phyloP scores from a whole-genome alignment of 2,329 filamentous ascomycete species.

The Fusarium haematococcum region DNA sequence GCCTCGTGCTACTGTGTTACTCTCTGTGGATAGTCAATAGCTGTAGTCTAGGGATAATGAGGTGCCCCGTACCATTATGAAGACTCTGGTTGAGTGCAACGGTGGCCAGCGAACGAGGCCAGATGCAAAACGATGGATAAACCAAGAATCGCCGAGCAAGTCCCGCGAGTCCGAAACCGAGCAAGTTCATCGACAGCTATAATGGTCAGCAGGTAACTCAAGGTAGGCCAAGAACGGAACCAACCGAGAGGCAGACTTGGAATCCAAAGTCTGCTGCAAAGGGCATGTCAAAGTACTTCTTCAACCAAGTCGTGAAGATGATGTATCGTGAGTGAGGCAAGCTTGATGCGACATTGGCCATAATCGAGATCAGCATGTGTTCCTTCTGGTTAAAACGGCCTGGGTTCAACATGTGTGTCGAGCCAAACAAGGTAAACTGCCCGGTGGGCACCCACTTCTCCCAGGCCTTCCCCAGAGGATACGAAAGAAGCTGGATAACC shows the following conservation, averaged over 20 bases:
- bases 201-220: background rate
- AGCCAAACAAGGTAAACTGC: constrained; percentile 56
- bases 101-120: constrained; percentile 49
- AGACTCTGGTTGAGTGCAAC: constrained; percentile 39
- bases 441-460: constrained; percentile 58
- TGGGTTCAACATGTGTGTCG: constrained; percentile 61
- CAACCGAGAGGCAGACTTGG: constrained; percentile 48
- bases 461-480: constrained; percentile 58
- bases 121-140: constrained; percentile 54
- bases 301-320: constrained; percentile 37
- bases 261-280: constrained; percentile 44
- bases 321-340: constrained; percentile 39
- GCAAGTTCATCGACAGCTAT: constrained; percentile 49
- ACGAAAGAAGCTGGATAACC: constrained; percentile 65
- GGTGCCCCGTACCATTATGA: constrained; percentile 19
- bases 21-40: background rate
- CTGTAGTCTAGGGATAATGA: too few relatives aligned
- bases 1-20: constrained; percentile 19
- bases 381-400: constrained; percentile 69
- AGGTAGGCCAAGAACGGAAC: background rate
- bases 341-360: constrained; percentile 47
- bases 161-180: constrained; percentile 68
- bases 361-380: constrained; percentile 70
- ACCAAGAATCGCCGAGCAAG: constrained; percentile 62
- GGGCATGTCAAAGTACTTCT: constrained; percentile 39